Evolutionary conservation across 176 grass and related monocot species (phyloP).

Genomic region (Bothriochloa decipiens): DNA sequence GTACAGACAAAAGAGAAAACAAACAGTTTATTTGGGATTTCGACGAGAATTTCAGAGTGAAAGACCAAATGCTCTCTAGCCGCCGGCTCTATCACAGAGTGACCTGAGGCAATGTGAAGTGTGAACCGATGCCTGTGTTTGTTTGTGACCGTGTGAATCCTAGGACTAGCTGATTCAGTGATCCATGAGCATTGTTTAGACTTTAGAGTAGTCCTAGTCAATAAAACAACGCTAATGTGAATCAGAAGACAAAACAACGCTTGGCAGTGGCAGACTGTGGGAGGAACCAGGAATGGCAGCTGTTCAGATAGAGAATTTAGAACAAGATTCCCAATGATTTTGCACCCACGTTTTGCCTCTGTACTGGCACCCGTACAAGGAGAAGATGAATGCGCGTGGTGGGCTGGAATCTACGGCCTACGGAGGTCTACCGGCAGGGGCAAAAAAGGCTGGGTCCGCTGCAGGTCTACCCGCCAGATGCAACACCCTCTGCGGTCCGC

Average conservation of each 20-base stretch:
- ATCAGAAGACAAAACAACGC: neutral
- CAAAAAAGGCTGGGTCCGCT: neutral
- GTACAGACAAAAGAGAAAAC: conserved; percentile 4
- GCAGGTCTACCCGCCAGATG: too few species aligned
- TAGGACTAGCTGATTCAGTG: neutral
- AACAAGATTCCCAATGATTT: neutral
- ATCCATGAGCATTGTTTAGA: neutral
- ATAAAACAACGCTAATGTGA: too few species aligned
- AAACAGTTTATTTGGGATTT: neutral
- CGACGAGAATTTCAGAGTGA: neutral
- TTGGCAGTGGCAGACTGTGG: neutral
- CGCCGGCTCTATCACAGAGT: neutral
- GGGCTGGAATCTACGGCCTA: neutral
- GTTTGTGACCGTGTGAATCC: too few species aligned
- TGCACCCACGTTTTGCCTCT: neutral
- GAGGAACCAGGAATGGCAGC: neutral
- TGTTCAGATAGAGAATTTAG: neutral
- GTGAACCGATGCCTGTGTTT: neutral
- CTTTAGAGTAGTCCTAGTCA: neutral
- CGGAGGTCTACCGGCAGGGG: neutral
- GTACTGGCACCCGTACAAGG: neutral
- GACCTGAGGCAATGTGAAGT: neutral
- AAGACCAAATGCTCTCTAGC: neutral
- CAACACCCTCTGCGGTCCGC: neutral
- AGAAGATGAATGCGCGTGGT: conserved; percentile 9